Conservation (phyloP, 176 grass and related monocot species). For the Miscanthus lutarioriparius region DNA sequence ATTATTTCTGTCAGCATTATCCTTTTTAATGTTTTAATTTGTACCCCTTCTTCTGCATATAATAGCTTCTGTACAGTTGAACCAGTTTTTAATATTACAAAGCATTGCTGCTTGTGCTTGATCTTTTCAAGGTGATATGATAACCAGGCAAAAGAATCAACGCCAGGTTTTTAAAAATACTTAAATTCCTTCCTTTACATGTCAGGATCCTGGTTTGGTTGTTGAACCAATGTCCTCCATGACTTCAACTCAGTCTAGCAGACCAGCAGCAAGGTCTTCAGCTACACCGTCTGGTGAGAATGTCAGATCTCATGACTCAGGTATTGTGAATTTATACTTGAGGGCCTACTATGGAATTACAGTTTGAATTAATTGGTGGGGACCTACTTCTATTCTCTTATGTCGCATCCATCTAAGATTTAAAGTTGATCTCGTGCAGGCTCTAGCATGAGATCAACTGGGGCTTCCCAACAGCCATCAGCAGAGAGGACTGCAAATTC, state of each 20-base stretch:
- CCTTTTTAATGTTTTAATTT: not conserved
- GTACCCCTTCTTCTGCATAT: constrained; percentile 8
- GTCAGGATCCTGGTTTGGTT: constrained; percentile 76
- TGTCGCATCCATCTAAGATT: constrained; percentile 28
- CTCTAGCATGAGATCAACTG: constrained; percentile 47
- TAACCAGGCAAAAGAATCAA: constrained; percentile 12
- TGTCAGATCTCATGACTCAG: constrained; percentile 57
- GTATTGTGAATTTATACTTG: constrained; percentile 42
- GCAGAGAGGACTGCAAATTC: constrained; percentile 59
- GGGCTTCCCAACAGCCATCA: constrained; percentile 32
- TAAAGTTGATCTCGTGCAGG: constrained; percentile 48
- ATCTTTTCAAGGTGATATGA: constrained; percentile 16
- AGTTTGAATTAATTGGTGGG: constrained; percentile 9
- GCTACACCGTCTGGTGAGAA: constrained; percentile 52
- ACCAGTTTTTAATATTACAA: constrained; percentile 9
- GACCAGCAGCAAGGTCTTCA: constrained; percentile 55
- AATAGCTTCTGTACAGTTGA: not conserved
- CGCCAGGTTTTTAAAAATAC: not conserved
- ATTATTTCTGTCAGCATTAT: constrained; percentile 2
- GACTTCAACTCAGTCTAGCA: constrained; percentile 56
- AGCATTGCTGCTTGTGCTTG: not conserved
- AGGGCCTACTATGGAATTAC: not conserved
- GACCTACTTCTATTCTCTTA: not conserved
- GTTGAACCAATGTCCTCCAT: constrained; percentile 73
- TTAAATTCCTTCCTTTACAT: constrained; percentile 23